Evolutionary conservation across 306 rosid genomes (phyloP).

Genomic region (Datisca glomerata): DNA sequence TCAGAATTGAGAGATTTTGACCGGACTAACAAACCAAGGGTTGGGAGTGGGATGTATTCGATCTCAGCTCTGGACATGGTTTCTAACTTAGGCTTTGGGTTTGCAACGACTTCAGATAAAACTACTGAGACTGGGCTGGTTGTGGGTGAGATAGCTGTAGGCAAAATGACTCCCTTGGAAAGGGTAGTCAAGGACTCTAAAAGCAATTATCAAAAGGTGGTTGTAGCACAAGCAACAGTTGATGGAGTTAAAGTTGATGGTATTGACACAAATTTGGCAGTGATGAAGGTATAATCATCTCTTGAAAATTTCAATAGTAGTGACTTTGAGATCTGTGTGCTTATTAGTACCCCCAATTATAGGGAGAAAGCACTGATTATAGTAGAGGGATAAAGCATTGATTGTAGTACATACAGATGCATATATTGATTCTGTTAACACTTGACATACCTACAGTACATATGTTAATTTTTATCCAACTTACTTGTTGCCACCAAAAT

Average conservation of each 20-base stretch:
- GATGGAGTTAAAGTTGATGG: slow-evolving; percentile 98
- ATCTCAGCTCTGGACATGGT: slow-evolving; percentile 68
- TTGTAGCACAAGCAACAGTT: slow-evolving; percentile 75
- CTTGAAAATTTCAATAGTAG: not conserved
- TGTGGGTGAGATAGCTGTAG: slow-evolving; percentile 91
- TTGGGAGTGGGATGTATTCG: slow-evolving; percentile 58
- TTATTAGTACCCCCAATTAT: no score
- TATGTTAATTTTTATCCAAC: no score
- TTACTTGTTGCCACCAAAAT: no score
- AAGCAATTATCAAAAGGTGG: slow-evolving; percentile 64
- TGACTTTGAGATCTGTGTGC: no score
- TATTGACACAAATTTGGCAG: slow-evolving; percentile 79
- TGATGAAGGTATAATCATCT: slow-evolving; percentile 69
- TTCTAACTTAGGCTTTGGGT: slow-evolving; percentile 63
- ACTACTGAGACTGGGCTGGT: slow-evolving; percentile 43
- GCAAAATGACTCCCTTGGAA: slow-evolving; percentile 71
- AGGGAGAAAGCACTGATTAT: no score
- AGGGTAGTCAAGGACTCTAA: slow-evolving; percentile 66
- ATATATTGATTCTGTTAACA: no score
- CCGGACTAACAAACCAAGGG: slow-evolving; percentile 21
- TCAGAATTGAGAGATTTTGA: slow-evolving; percentile 33
- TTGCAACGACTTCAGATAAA: slow-evolving; percentile 52
- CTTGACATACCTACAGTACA: no score
- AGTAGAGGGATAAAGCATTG: no score
- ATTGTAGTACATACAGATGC: no score